Base-by-base conservation (phyloP, 352 stramenopile genomes). In the Phytophthora crassamura region DNA sequence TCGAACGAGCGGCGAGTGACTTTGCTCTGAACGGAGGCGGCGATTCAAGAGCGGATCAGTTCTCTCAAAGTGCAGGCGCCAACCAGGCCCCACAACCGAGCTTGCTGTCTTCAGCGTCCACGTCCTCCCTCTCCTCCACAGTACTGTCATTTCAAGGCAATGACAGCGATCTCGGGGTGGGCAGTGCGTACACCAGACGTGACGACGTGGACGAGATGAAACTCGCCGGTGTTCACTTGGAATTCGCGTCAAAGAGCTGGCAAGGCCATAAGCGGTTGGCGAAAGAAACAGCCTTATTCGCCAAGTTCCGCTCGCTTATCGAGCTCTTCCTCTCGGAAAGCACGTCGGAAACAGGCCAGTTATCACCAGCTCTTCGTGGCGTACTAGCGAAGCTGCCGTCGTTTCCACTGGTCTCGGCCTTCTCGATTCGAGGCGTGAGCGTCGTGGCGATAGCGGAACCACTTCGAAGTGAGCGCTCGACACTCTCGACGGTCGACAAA, bases 191-290 rank as follows among this genome's bases (percentile, higher is more conserved):
- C 36, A 53, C 16, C 10, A 69, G 14, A 40, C 65, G 30, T 18
- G 67, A 74, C 1, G 79, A 86, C 52, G 72, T 89, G 15, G 75
- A 87, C n/a, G 76, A 85, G 36, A 64, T 91, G 42, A 75, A 77
- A 32, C 57, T 91, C 9, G 76, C 82, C 7, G 82, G 75, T 2
- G 57, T 93, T 11, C 78, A 74, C n/a, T 51, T 93, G n/a, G 67
- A 91, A 59, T 84, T 88, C 41, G 78, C 77, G 1, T 80, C 74
- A 0, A 90, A 90, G 54, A 86, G 61, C 22, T 93, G 82, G 82
- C 79, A 80, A 34, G 85, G 85, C 6, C 80, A 86, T 47, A 91
- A 91, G 40, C 72, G 85, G 7, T 51, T 93, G 25, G 67, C 63
- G 3, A 86, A 89, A 59, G 75, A 91, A 41, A 69, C 83, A 1